Evolutionary conservation across 768 basidiomycete species (phyloP), one percentile per base, ranked within the genome.

Genomic region (Auricularia heimuer): DNA sequence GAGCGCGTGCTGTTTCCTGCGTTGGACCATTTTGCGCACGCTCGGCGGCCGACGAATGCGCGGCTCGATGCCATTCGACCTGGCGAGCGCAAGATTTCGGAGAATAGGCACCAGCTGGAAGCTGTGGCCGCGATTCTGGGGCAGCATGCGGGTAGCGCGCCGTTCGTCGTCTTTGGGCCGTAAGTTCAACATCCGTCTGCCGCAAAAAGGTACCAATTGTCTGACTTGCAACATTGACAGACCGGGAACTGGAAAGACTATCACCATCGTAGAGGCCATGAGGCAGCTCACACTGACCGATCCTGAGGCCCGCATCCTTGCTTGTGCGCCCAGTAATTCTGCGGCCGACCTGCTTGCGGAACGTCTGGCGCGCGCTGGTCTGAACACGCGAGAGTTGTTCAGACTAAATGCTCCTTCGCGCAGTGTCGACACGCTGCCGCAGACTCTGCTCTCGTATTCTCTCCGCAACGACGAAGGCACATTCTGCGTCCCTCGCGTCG

Each of bases 121-220:
- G 82, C 85, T 0, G 82, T 87, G 0, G 69, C 72, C 3, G 77
- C 81, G 0, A 82, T 87, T 54, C 70, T 79, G 3, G 67, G 73
- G 36, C 78, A 76, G 39, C 72, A 75, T 18, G 74, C 77, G 0
- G 84, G 85, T 0, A 77, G 80, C 4, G 70, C 77, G 1, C 86
- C 85, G 0, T 87, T 87, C 68, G 73, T 85, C 12, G 75, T 87
- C 14, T 87, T 84, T 71, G 86, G 85, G n/a, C 85, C 86, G 83
- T 85, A 70, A 71, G 85, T 75, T 1, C 29, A 7, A 2, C 34
- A 14, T 4, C 39, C 29, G 39, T 42, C 12, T 2, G 39, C 39
- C 39, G 39, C 4, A 29, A 29, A 29, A 29, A 29, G 29, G 29
- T 29, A 29, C 29, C 29, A 29, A 29, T 29, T 29, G 29, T 29